phyloP scores from a whole-genome alignment of 2,329 filamentous ascomycete species.

The Fusarium nelsonii region DNA sequence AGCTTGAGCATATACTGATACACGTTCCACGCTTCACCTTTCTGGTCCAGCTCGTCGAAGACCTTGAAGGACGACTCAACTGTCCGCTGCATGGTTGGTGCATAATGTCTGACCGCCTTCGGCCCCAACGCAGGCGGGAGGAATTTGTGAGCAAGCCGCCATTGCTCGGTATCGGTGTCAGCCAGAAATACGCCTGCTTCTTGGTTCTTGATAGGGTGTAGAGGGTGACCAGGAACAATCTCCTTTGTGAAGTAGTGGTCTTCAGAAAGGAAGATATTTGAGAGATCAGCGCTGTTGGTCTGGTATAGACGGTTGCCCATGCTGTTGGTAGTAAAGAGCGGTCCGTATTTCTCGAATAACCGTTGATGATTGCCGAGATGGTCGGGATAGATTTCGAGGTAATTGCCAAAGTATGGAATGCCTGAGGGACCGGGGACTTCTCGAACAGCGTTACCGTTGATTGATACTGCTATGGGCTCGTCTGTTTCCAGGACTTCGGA shows the following conservation, averaged over 20 bases:
- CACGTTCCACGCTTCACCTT: slow-evolving; percentile 61
- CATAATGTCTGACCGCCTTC: slow-evolving; percentile 71
- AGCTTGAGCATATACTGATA: slow-evolving; percentile 65
- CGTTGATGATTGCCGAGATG: slow-evolving; percentile 68
- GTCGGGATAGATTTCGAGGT: slow-evolving; percentile 67
- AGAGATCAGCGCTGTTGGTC: slow-evolving; percentile 63
- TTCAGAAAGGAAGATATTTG: slow-evolving; percentile 61
- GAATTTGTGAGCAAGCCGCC: slow-evolving; percentile 69
- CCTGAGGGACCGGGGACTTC: slow-evolving; percentile 63
- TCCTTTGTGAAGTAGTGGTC: slow-evolving; percentile 66
- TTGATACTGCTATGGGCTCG: slow-evolving; percentile 55
- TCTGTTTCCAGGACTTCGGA: slow-evolving; percentile 52
- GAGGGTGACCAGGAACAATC: slow-evolving; percentile 63
- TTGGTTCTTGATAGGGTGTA: slow-evolving; percentile 57
- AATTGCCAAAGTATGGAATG: slow-evolving; percentile 64
- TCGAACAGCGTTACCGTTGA: slow-evolving; percentile 63
- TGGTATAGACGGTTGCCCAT: slow-evolving; percentile 63
- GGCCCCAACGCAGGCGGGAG: slow-evolving; percentile 68
- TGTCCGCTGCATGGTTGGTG: slow-evolving; percentile 68
- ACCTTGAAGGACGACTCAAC: slow-evolving; percentile 63
- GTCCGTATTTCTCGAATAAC: slow-evolving; percentile 65
- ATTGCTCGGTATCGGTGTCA: slow-evolving; percentile 65
- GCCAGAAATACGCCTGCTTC: slow-evolving; percentile 60
- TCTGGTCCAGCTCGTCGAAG: slow-evolving; percentile 64
- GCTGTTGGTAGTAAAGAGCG: slow-evolving; percentile 63